Base-by-base conservation (phyloP, 805 yeast genomes). In the Yamadazyma olivae region DNA sequence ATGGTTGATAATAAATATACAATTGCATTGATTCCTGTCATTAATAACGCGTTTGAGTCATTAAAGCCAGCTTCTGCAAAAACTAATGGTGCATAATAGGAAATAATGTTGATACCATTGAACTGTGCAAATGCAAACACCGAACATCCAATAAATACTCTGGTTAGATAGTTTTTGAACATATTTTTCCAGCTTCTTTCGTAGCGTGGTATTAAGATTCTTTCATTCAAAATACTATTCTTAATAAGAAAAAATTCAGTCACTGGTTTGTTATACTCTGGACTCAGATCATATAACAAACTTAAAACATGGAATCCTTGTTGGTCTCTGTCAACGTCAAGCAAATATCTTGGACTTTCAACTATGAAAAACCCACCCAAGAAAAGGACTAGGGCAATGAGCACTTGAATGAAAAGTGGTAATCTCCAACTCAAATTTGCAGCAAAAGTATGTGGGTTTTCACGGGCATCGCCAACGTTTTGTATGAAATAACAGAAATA, bases 311-410 rank as follows among this genome's bases (percentile, higher is more conserved):
- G 53, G 39, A 63, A 72, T 4, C 79, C 80, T 40, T 71, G 70
- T 35, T 70, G 75, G 43, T 81, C 87, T 45, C 71, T 75, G 53
- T 88, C 95, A 42, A 83, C 82, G 55, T 85, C 90, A 24, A 90
- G 63, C 35, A 90, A 67, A 95, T 96, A 89, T 46, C 96, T 71
- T 4, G 97, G 97, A 32, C 90, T 80, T 52, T 89, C 97, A 4
- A 86, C 89, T 25, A 90, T 78, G 40, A 83, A 68, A 36, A 81
- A 76, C 1, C 95, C 82, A 3, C 97, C 97, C 3, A 76, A 45
- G 19, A 79, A 78, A 18, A 89, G 64, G 4, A 82, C 61, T 2
- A 73, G 41, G 0, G 95, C 95, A 53, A 90, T 79, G 3, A 81
- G 52, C 34, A 85, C 83, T 56, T 88, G 96, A 32, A 85, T 63